A percentile compares a stretch with the other conserved stretches of the same genome.
These are phyloP conservation scores for Moesziomyces parantarcticus DNA, from an alignment of 1,284 basidiomycete genomes.

Conservation along the genomic window DNA sequence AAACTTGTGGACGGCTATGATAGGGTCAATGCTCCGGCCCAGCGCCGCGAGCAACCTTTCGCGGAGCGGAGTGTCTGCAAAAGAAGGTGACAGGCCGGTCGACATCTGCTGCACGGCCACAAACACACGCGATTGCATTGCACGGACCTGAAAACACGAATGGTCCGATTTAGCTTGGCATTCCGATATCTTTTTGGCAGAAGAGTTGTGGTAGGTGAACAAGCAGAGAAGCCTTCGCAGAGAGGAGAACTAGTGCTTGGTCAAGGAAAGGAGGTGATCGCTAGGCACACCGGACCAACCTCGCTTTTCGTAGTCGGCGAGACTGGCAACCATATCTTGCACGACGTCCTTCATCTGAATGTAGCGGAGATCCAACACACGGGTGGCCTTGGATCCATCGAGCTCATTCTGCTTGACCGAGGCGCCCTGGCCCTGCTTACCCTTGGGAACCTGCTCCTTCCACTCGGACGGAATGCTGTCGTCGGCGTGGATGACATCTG, in stretches of 20 bases:
- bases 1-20: no score
- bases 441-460: constrained; percentile 56
- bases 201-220: no score
- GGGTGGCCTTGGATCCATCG: constrained; percentile 69
- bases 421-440: constrained; percentile 42
- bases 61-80: no score
- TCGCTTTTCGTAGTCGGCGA: constrained; percentile 55
- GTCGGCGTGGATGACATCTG: constrained; percentile 53
- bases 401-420: constrained; percentile 55
- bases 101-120: no score
- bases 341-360: constrained; percentile 69
- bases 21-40: no score
- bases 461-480: constrained; percentile 45
- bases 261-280: constrained; percentile 32
- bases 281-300: constrained; percentile 52
- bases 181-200: no score
- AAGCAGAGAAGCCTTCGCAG: no score
- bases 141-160: no score
- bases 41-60: no score
- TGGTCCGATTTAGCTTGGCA: no score
- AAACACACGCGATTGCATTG: no score
- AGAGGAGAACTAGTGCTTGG: constrained; percentile 13
- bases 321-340: constrained; percentile 42
- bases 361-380: constrained; percentile 71
- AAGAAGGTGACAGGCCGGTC: no score